A percentile compares a stretch with the other conserved stretches of the same genome.
phyloP scores from a whole-genome alignment of 305 asterid genomes.

The Solanum hybrid region DNA sequence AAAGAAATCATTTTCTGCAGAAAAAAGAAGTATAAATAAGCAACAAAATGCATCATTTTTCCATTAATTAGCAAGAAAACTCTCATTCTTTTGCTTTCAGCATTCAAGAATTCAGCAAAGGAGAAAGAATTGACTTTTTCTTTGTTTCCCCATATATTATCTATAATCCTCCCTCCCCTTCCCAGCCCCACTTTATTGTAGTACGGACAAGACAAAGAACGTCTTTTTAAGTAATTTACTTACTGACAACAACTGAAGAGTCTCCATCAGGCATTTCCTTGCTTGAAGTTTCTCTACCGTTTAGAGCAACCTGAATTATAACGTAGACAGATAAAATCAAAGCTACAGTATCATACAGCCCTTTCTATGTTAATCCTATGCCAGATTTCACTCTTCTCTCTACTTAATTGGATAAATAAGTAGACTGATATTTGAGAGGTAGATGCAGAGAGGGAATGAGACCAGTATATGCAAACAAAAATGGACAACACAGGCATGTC shows the following conservation, averaged over 20 bases:
- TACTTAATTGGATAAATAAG: neutral
- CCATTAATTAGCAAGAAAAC: constrained; percentile 5
- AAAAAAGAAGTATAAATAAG: constrained; percentile 9
- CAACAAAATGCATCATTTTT: neutral
- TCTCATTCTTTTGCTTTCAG: constrained; percentile 10
- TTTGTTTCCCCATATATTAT: neutral
- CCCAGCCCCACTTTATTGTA: neutral
- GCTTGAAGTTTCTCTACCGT: constrained; percentile 29
- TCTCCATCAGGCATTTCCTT: constrained; percentile 31
- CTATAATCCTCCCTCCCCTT: neutral
- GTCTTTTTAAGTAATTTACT: constrained; percentile 21
- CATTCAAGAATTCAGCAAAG: neutral
- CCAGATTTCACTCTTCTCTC: neutral
- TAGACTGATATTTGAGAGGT: neutral
- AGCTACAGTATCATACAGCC: neutral
- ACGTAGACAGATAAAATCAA: neutral
- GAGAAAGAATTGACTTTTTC: neutral
- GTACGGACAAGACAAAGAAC: constrained; percentile 2
- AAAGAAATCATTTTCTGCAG: constrained; percentile 54
- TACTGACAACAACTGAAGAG: constrained; percentile 40
- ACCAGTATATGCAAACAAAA: neutral
- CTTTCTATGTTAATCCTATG: neutral
- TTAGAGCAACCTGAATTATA: constrained; percentile 35
- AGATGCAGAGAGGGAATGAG: neutral
- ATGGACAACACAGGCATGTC: neutral